Base-by-base conservation (phyloP, 2,329 filamentous ascomycete species). In the Sclerotinia glacialis region DNA sequence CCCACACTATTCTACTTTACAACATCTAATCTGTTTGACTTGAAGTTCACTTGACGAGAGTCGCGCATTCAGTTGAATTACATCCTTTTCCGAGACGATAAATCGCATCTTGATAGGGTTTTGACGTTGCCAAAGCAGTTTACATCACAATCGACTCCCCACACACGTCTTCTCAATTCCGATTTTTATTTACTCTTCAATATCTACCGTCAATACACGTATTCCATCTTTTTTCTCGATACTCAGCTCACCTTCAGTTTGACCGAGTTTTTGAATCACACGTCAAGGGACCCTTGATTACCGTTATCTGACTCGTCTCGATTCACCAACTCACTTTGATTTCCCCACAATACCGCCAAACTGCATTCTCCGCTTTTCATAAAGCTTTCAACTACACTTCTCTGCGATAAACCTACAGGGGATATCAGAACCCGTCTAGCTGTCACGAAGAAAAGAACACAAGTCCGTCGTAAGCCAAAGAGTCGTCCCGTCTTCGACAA, bases 361-460 rank as follows among this genome's bases (percentile, higher is more conserved):
- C 82, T 87, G 87, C 87, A 90, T 87, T 90, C 87, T 72, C 86
- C 86, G 79, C 84, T 90, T 74, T 88, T 89, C 78, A 81, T 88
- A 77, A 83, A 85, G 76, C 80, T 85, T 74, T 80, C 81, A 60
- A 80, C 80, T 71, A 74, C 78, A 63, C 76, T 77, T 49, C 77
- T 83, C 61, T 80, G 77, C 67, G 68, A 72, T 58, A 77, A 76
- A 72, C 77, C 70, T 71, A 76, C 74, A 64, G 72, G 63, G 68
- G 73, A 76, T 49, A 65, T 72, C 50, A 72, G 67, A 66, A 73
- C 71, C 64, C 74, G 73, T 58, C 69, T 70, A 54, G 69, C 69
- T 49, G 72, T 76, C 59, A 75, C 72, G 67, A 67, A 74, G 67
- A 73, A 77, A 72, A 71, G 76, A 70, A 73, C 71, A 66, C 58